Base-by-base conservation (phyloP, 345 rosid species). In the Lepidium didymum region DNA sequence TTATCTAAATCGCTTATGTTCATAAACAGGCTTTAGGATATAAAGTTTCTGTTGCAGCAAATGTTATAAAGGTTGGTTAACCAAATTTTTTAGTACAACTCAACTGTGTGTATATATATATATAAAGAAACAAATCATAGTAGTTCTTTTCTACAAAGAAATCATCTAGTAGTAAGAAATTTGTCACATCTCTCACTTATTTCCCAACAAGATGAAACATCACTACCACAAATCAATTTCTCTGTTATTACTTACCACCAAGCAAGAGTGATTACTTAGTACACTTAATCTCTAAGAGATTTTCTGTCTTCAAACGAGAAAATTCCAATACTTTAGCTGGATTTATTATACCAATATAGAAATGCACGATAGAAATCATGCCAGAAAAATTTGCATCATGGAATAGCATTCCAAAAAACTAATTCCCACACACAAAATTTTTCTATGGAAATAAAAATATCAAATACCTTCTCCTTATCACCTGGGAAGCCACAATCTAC, bases 1-100 rank as follows among this genome's bases (percentile, higher is more conserved):
- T 88, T 6, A 75, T 88, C 4, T 90, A 81, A 81, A 23, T 18
- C 67, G 25, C 15, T 12, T 57, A n/a, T 73, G 61, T 34, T 3
- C 16, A 58, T 33, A 27, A 10, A 65, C 16, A 47, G 5, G 66
- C 18, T 57, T 57, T 58, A 41, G 57, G 66, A 65, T 33, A 5
- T 10, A 16, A 58, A 44, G 3, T 55, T 64, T 46, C 3, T 73
- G 55, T 50, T 33, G 62, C 41, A 27, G 45, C 35, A 21, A 53
- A 53, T 45, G 35, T 50, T 69, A 50, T 38, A 29, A 49, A 69
- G 25, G 66, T n/a, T n/a, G n/a, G n/a, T 19, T 42, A 62, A 72
- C 34, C 4, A 72, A 25, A 70, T 14, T 35, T 35, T 35, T n/a
- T 63, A 55, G 49, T 43, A 36, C 8, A 62, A 34, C n/a, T 42